Percentiles rank a stretch among this genome's conserved stretches.
These are phyloP conservation scores for Colletotrichum destructivum DNA, from an alignment of 2,329 filamentous ascomycete species.

Conservation along the genomic window DNA sequence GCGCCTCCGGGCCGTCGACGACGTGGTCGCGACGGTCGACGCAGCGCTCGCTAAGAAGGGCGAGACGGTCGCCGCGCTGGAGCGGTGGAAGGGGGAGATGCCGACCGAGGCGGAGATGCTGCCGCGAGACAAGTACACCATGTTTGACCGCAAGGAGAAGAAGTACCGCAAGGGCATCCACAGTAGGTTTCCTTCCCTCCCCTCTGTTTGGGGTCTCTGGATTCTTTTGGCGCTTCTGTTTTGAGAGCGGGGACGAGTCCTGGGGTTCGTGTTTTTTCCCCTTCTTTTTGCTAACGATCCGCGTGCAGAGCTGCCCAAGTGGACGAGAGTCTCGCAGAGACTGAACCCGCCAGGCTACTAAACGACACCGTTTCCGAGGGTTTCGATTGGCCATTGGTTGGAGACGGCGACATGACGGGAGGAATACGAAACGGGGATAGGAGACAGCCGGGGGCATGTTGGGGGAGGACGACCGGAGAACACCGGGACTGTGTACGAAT, in stretches of 20 bases:
- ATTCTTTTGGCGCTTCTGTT: not conserved
- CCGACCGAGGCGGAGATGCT: constrained; percentile 96
- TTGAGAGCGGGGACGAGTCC: too few relatives aligned
- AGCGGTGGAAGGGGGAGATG: constrained; percentile 96
- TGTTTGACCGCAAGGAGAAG: constrained; percentile 97
- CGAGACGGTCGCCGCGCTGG: constrained; percentile 81
- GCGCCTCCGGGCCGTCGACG: constrained; percentile 88
- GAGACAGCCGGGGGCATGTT: too few relatives aligned
- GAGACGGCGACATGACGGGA: too few relatives aligned
- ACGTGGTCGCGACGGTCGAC: constrained; percentile 87
- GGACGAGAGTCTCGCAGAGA: constrained; percentile 95
- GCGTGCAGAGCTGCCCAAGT: constrained; percentile 82
- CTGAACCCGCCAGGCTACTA: constrained; percentile 96
- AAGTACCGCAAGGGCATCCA: constrained; percentile 97
- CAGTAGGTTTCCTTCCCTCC: constrained; percentile 74
- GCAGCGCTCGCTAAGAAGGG: constrained; percentile 82
- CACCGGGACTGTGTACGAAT: constrained; percentile 16
- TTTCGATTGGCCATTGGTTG: not conserved
- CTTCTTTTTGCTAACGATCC: constrained; percentile 32
- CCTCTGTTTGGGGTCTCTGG: constrained; percentile 10
- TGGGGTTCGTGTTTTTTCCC: not conserved
- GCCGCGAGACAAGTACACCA: constrained; percentile 96
- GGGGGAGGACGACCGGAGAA: constrained; percentile 2
- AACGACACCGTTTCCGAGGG: constrained; percentile 41
- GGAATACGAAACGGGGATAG: too few relatives aligned